Conservation (phyloP, 257 asterid species). For the Solanum peruvianum region DNA sequence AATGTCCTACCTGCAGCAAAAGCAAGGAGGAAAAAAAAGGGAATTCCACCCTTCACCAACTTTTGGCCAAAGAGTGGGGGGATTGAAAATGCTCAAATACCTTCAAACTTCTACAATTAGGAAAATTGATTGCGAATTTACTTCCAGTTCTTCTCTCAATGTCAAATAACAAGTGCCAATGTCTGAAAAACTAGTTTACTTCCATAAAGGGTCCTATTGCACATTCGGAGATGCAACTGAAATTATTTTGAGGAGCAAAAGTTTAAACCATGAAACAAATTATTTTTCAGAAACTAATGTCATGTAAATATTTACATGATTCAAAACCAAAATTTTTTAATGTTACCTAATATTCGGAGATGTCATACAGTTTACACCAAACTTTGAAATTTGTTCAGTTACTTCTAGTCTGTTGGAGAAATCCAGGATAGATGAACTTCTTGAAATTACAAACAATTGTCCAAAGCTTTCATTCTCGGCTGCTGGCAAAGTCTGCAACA, state of each 20-base stretch:
- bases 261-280: neutral
- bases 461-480: constrained; percentile 21
- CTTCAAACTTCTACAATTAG: neutral
- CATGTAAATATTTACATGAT: neutral
- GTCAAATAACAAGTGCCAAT: neutral
- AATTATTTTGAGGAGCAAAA: neutral
- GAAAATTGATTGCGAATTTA: neutral
- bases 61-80: neutral
- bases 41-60: neutral
- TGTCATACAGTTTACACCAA: constrained; percentile 9
- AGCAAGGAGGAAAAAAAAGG: neutral
- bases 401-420: constrained; percentile 8
- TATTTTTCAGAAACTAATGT: neutral
- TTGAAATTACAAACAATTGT: constrained; percentile 9
- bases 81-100: neutral
- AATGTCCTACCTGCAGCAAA: neutral
- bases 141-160: neutral
- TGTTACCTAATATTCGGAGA: constrained; percentile 38
- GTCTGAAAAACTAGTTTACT: neutral
- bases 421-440: constrained; percentile 16
- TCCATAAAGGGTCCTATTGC: neutral
- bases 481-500: constrained; percentile 22
- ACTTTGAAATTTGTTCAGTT: constrained; percentile 18
- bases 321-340: neutral
- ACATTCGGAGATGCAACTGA: neutral